A percentile compares a stretch with the other conserved stretches of the same genome.
Evolutionary conservation across 2,329 filamentous ascomycete species (phyloP).

Genomic region (Alternaria rosae): DNA sequence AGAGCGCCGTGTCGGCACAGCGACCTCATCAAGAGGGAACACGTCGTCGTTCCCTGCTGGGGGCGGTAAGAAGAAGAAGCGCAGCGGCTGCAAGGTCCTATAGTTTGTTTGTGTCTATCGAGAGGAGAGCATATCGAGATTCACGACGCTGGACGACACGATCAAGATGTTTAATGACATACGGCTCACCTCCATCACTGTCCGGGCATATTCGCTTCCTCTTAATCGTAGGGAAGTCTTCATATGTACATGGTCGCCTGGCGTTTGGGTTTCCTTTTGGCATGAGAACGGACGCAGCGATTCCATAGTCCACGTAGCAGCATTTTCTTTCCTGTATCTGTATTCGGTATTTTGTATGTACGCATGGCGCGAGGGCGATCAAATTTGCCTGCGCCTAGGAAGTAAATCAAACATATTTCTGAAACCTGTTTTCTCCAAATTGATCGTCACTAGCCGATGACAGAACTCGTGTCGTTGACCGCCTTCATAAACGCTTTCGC

Average conservation of each 20-base stretch:
- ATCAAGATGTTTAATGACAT: slow-evolving; percentile 50
- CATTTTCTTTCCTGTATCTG: slow-evolving; percentile 41
- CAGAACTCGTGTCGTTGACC: background rate
- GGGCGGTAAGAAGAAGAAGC: slow-evolving; percentile 49
- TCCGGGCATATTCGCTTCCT: slow-evolving; percentile 33
- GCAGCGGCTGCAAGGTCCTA: slow-evolving; percentile 50
- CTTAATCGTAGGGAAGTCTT: slow-evolving; percentile 20
- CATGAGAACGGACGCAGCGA: slow-evolving; percentile 26
- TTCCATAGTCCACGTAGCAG: slow-evolving; percentile 31
- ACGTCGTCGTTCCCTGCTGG: slow-evolving; percentile 34
- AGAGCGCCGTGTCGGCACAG: slow-evolving; percentile 21
- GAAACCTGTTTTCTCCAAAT: background rate
- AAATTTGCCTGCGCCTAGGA: slow-evolving; percentile 15
- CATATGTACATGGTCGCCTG: slow-evolving; percentile 33
- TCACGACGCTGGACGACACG: slow-evolving; percentile 51
- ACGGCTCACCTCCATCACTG: slow-evolving; percentile 35
- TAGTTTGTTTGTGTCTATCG: slow-evolving; percentile 35
- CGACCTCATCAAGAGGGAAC: slow-evolving; percentile 23
- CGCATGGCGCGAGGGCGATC: slow-evolving; percentile 14
- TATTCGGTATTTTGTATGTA: slow-evolving; percentile 45
- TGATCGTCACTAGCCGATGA: background rate
- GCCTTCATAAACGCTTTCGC: background rate
- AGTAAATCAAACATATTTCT: slow-evolving; percentile 31
- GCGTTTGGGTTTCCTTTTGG: slow-evolving; percentile 31
- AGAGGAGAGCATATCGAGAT: slow-evolving; percentile 42